Evolutionary conservation across 164 flowering plant species (phyloP).

Genomic region (Dillenia turbinata): DNA sequence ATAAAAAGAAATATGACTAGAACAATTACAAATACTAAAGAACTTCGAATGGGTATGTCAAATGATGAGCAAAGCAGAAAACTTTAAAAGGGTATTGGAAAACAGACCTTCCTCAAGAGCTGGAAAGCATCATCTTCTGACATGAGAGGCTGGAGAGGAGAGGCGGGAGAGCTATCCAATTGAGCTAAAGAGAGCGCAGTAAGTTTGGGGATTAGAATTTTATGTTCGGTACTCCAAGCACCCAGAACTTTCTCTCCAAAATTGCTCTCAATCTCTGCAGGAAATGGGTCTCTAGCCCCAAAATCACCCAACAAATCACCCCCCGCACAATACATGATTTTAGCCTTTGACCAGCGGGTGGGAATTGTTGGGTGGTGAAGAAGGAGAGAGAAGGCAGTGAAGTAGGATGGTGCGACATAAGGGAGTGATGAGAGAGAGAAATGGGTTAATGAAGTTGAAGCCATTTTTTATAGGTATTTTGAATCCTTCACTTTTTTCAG

Average conservation of each 20-base stretch:
- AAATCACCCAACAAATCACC: slow-evolving; percentile 64
- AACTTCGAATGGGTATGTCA: not conserved
- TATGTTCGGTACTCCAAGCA: slow-evolving; percentile 54
- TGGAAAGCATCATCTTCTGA: slow-evolving; percentile 48
- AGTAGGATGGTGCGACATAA: no score
- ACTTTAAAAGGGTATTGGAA: not conserved
- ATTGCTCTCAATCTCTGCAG: slow-evolving; percentile 64
- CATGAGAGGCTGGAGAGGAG: slow-evolving; percentile 49
- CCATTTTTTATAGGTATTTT: no score
- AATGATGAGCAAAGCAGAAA: not conserved
- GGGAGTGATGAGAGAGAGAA: no score
- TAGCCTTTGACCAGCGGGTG: no score
- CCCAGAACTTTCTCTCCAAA: slow-evolving; percentile 79
- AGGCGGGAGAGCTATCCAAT: slow-evolving; percentile 40
- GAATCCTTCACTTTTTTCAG: no score
- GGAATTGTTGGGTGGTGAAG: no score
- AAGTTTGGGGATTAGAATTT: slow-evolving; percentile 64
- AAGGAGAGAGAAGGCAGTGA: no score
- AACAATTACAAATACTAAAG: not conserved
- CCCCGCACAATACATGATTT: not conserved
- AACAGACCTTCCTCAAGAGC: slow-evolving; percentile 60
- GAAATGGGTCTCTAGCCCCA: slow-evolving; percentile 92
- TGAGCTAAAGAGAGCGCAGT: slow-evolving; percentile 66
- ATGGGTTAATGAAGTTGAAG: no score
- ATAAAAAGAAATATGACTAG: not conserved